Evolutionary conservation across 2,329 filamentous ascomycete genomes (phyloP), one percentile per base, ranked within the genome.

Genomic region (Trichoderma aggressivum): DNA sequence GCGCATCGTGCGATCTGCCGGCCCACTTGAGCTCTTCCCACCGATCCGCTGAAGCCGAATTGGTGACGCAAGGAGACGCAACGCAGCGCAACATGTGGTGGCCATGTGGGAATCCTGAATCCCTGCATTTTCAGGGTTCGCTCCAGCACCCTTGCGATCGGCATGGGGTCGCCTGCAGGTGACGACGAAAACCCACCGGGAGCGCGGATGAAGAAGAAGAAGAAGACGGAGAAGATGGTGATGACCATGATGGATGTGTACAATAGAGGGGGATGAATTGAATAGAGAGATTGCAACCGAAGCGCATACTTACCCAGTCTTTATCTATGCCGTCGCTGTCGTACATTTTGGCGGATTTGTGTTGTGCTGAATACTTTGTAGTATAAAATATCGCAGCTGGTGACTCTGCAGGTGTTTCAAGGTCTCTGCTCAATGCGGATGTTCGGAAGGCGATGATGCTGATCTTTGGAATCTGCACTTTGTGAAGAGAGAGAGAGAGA

Each of bases 81-180:
- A 55, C 62, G 68, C 59, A 64, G 43, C 55, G 55, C 55, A 58
- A 39, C 63, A 34, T 32, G 18, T 30, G 39, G 43, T 47, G 43
- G 43, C 43, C 60, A 24, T 26, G 39, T 53, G 62, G 47, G 36
- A n/a, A 50, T 56, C 43, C 63, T 24, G 63, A 21, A 66, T 58
- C 63, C 50, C 56, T 58, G 63, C 63, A 56, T n/a, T 70, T 60
- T 70, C 68, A 70, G 68, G 68, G 68, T 70, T 70, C 39, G 43
- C 47, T 47, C 26, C 39, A 47, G 26, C 14, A 55, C 68, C 60
- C 68, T 63, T 39, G 59, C 59, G 50, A 70, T 64, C 68, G 68
- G 68, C 59, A 12, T 8, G n/a, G 11, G 68, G 50, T 64, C 65
- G 36, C 24, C 65, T 60, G 65, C 53, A 59, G 47, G 59, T 64